These are phyloP conservation scores for Chaetomidium leptoderma DNA, from an alignment of 495 filamentous ascomycete species.

Conservation along the genomic window DNA sequence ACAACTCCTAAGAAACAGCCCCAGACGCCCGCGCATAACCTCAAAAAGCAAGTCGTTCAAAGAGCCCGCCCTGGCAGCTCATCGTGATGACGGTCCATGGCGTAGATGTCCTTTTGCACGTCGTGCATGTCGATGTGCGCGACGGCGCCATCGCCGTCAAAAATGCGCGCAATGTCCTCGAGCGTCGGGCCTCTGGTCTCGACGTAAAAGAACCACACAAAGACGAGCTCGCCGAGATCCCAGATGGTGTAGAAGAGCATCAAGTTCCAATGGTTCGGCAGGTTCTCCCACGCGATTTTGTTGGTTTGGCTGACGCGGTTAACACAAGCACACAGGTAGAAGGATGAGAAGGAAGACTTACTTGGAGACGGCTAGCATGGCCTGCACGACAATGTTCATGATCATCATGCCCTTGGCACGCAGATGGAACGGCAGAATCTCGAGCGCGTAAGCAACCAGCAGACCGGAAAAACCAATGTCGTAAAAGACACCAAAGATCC, in stretches of 20 bases:
- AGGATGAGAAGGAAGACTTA: constrained; percentile 24
- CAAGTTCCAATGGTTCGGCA: constrained; percentile 56
- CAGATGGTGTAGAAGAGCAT: constrained; percentile 62
- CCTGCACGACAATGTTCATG: constrained; percentile 58
- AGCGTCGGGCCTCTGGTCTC: constrained; percentile 62
- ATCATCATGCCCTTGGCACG: constrained; percentile 68
- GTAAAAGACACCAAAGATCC: constrained; percentile 59
- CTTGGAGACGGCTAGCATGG: constrained; percentile 55
- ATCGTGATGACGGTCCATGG: constrained; percentile 33
- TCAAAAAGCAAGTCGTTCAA: neutral
- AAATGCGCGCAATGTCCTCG: constrained; percentile 58
- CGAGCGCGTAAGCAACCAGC: constrained; percentile 60
- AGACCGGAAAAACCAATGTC: constrained; percentile 59
- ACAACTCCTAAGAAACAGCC: neutral
- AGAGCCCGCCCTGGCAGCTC: constrained; percentile 20
- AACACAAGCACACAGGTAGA: neutral
- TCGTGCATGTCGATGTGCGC: constrained; percentile 47
- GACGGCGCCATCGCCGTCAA: constrained; percentile 55
- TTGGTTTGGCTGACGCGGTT: constrained; percentile 49
- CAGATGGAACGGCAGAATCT: constrained; percentile 64
- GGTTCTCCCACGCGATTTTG: constrained; percentile 54
- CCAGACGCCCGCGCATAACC: constrained; percentile 6
- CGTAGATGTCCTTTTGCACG: constrained; percentile 45
- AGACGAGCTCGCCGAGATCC: constrained; percentile 52
- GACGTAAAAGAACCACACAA: constrained; percentile 65